phyloP scores from a whole-genome alignment of 2,329 filamentous ascomycete species.

The Endocalyx cinctus region DNA sequence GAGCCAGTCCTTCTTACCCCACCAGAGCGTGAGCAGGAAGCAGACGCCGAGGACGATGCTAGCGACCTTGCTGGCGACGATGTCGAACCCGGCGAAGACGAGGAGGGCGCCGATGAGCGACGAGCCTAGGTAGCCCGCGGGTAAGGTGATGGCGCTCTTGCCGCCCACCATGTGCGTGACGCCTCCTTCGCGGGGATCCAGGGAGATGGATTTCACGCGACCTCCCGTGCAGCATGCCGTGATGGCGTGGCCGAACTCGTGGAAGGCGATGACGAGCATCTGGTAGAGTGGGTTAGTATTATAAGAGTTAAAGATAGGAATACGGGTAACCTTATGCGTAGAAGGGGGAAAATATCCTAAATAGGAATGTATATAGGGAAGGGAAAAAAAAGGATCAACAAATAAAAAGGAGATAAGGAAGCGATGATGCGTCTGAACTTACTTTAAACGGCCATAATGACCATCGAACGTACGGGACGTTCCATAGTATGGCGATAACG shows the following conservation, averaged over 20 bases:
- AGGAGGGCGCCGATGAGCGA: constrained; percentile 72
- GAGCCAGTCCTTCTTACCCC: constrained; percentile 74
- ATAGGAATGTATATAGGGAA: too few relatives aligned
- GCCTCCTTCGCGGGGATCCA: constrained; percentile 72
- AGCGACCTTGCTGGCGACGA: constrained; percentile 75
- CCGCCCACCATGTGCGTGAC: constrained; percentile 75
- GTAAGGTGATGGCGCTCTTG: constrained; percentile 64
- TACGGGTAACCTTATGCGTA: too few relatives aligned
- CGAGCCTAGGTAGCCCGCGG: constrained; percentile 74
- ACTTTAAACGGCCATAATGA: constrained; percentile 80
- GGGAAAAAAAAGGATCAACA: too few relatives aligned
- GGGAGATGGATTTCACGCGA: constrained; percentile 66
- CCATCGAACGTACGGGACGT: constrained; percentile 70
- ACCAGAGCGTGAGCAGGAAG: constrained; percentile 77
- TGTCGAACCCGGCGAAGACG: constrained; percentile 77
- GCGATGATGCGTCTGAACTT: too few relatives aligned
- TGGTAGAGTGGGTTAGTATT: too few relatives aligned
- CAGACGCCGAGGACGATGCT: constrained; percentile 68
- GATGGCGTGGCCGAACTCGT: constrained; percentile 74
- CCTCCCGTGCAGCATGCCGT: constrained; percentile 69
- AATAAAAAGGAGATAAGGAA: too few relatives aligned
- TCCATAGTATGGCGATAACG: constrained; percentile 72
- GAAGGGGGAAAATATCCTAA: too few relatives aligned
- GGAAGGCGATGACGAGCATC: constrained; percentile 82
- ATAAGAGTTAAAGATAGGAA: too few relatives aligned